phyloP scores from a whole-genome alignment of 2,329 filamentous ascomycete genomes.

The Cladosporium sphaerospermum region DNA sequence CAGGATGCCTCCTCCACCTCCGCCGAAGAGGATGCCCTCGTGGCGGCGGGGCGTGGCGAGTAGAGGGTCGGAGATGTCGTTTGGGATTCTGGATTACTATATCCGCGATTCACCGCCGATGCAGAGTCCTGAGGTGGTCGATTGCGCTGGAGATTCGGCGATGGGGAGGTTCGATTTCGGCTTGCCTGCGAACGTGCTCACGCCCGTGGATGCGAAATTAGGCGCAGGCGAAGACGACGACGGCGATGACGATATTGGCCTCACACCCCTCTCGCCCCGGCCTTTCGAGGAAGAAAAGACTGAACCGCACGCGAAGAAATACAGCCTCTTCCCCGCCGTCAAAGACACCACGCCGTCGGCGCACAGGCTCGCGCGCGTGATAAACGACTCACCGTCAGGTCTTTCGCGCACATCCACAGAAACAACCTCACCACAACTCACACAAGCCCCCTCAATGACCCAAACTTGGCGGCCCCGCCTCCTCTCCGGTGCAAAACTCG shows the following conservation, averaged over 20 bases:
- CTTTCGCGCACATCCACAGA: background rate
- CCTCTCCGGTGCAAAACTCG: background rate
- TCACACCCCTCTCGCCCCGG: conserved; percentile 16
- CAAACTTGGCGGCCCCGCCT: background rate
- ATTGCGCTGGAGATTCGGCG: conserved; percentile 18
- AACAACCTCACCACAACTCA: background rate
- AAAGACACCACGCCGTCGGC: conserved; percentile 18
- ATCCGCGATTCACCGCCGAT: conserved; percentile 19
- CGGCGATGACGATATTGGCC: conserved; percentile 7
- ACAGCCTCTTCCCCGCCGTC: conserved; percentile 24
- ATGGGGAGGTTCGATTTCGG: conserved; percentile 27
- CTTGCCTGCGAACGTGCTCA: conserved; percentile 9
- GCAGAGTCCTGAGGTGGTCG: conserved; percentile 10
- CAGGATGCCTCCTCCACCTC: conserved; percentile 9
- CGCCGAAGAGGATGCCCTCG: background rate
- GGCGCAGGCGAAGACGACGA: conserved; percentile 13
- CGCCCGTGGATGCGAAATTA: conserved; percentile 1
- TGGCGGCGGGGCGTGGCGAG: conserved; percentile 5
- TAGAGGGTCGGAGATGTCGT: conserved; percentile 25
- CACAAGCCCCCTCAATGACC: background rate
- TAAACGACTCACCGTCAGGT: background rate
- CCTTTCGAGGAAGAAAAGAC: conserved; percentile 5
- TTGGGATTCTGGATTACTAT: conserved; percentile 29
- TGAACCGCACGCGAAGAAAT: conserved; percentile 15
- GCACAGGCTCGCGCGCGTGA: background rate